Evolutionary conservation across 768 basidiomycete species (phyloP).

Genomic region (Phallus indusiatus): DNA sequence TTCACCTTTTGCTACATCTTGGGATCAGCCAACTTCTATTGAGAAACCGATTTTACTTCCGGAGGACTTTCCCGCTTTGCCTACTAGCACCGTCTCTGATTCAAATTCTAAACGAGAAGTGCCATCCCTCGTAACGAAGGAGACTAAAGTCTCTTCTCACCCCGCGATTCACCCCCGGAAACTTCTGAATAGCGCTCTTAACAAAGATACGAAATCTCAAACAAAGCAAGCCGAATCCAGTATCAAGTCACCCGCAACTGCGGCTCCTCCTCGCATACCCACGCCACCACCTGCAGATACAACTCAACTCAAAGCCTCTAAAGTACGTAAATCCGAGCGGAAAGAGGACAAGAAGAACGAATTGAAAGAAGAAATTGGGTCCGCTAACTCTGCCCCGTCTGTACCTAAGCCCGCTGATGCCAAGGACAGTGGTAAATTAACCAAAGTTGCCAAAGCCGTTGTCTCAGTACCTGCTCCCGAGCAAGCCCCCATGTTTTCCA

Average conservation of each 20-base stretch:
- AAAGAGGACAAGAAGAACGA: conserved; percentile 44
- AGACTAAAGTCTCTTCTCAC: conserved; percentile 16
- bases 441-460: conserved; percentile 11
- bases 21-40: conserved; percentile 28
- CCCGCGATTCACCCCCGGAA: conserved; percentile 25
- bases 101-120: conserved; percentile 16
- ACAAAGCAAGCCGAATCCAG: not conserved
- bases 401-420: conserved; percentile 10
- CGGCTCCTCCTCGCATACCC: not conserved
- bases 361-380: conserved; percentile 18
- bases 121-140: conserved; percentile 13
- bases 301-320: not conserved
- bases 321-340: conserved; percentile 28
- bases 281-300: not conserved
- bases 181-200: conserved; percentile 27
- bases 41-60: conserved; percentile 37
- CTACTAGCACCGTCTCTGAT: conserved; percentile 23
- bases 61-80: conserved; percentile 70
- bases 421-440: conserved; percentile 7
- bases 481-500: conserved; percentile 70
- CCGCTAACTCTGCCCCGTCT: conserved; percentile 19
- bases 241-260: not conserved
- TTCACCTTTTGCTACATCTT: conserved; percentile 28
- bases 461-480: conserved; percentile 21
- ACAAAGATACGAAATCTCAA: not conserved